A percentile compares a stretch with the other conserved stretches of the same genome.
Evolutionary conservation across 352 stramenopile species (phyloP).

Genomic region (Thraustotheca clavata): DNA sequence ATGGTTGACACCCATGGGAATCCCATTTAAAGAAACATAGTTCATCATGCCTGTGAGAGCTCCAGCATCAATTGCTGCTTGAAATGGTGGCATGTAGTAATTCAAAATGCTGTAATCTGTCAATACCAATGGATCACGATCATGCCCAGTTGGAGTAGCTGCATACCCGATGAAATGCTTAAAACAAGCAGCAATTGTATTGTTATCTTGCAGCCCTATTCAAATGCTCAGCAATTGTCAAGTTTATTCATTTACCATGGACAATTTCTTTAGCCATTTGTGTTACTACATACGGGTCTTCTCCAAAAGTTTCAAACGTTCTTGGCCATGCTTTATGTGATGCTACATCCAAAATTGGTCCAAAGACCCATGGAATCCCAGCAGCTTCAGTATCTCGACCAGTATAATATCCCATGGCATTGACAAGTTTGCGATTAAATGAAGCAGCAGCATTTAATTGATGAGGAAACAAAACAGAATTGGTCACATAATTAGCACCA

Average conservation of each 20-base stretch:
- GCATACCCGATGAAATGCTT: conserved; percentile 47
- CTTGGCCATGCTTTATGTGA: conserved; percentile 52
- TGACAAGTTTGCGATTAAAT: conserved; percentile 53
- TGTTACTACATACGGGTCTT: conserved; percentile 54
- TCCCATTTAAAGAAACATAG: conserved; percentile 32
- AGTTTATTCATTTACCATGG: conserved; percentile 28
- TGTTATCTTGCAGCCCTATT: conserved; percentile 28
- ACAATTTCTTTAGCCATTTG: conserved; percentile 44
- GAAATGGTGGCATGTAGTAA: conserved; percentile 24
- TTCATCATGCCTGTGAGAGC: conserved; percentile 24
- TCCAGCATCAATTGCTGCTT: conserved; percentile 23
- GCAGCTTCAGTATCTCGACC: conserved; percentile 50
- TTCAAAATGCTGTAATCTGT: conserved; percentile 28
- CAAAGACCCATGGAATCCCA: conserved; percentile 72
- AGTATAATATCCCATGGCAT: conserved; percentile 37
- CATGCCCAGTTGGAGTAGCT: conserved; percentile 29
- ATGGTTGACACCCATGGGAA: conserved; percentile 46
- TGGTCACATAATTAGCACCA: conserved; percentile 54
- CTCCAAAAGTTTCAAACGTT: conserved; percentile 80
- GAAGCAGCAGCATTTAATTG: conserved; percentile 66
- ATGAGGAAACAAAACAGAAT: conserved; percentile 56
- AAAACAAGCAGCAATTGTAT: conserved; percentile 38
- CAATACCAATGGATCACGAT: conserved; percentile 30
- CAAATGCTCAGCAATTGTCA: conserved; percentile 12
- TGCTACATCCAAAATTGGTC: conserved; percentile 62